These are phyloP conservation scores for Eucalyptus polybractea DNA, from an alignment of 345 rosid genomes.

Conservation along the genomic window DNA sequence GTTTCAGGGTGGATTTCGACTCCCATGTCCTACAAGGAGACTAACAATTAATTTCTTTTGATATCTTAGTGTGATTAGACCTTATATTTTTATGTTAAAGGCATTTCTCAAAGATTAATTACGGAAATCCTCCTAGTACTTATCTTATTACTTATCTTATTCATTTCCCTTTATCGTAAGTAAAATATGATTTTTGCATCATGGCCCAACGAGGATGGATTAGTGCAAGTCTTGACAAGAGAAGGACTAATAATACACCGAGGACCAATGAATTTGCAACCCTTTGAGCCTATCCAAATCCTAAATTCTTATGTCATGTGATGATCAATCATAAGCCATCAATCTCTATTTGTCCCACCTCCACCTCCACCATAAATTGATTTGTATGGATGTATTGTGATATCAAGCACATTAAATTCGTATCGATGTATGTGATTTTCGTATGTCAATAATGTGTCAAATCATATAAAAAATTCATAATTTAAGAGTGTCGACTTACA, in stretches of 20 bases:
- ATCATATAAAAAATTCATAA: background rate
- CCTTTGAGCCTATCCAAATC: background rate
- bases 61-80: background rate
- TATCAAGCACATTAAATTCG: background rate
- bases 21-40: accelerated
- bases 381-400: background rate
- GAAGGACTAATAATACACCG: background rate
- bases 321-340: background rate
- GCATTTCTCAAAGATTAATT: background rate
- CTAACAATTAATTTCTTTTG: background rate
- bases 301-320: background rate
- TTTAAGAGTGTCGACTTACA: background rate
- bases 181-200: background rate
- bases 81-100: background rate
- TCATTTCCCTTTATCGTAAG: background rate
- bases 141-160: background rate
- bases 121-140: background rate
- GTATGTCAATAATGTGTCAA: background rate
- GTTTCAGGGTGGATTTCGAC: too few species aligned
- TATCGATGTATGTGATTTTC: too few species aligned
- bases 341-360: background rate
- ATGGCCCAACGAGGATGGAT: background rate
- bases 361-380: background rate
- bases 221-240: background rate
- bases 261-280: background rate